Percentiles rank a stretch among this genome's conserved stretches.
Conservation (phyloP, 192 early-diverging fungal species). For the Backusella liffmaniae region DNA sequence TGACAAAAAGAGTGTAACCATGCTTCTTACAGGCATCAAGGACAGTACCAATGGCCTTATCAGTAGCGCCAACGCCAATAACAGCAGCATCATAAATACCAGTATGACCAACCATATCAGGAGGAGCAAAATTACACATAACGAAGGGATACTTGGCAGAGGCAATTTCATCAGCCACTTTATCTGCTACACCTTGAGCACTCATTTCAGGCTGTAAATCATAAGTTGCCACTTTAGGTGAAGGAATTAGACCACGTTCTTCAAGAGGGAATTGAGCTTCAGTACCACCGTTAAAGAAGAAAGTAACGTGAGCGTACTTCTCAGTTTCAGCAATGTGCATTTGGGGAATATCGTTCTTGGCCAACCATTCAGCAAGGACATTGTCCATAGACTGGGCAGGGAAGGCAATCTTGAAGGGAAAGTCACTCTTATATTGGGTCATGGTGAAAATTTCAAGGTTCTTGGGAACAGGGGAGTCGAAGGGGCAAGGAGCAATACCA, state of each 20-base stretch:
- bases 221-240: constrained; percentile 98
- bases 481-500: constrained; percentile 83
- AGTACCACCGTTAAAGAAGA: constrained; percentile 99
- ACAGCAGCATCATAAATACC: constrained; percentile 88
- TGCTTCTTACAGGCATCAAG: constrained; percentile 90
- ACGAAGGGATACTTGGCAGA: constrained; percentile 85
- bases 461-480: constrained; percentile 77
- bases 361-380: constrained; percentile 95
- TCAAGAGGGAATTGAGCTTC: constrained; percentile 89
- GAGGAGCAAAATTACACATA: constrained; percentile 99
- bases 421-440: constrained; percentile 98
- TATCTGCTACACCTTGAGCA: constrained; percentile 82
- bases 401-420: constrained; percentile 91
- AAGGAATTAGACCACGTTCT: constrained; percentile 86
- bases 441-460: constrained; percentile 87
- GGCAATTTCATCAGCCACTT: constrained; percentile 81
- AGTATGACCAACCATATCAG: constrained; percentile 97
- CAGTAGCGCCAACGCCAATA: constrained; percentile 85
- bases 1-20: constrained; percentile 91
- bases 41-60: constrained; percentile 91
- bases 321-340: constrained; percentile 99
- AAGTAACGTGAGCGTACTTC: constrained; percentile 99
- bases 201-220: constrained; percentile 97
- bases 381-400: constrained; percentile 97
- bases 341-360: constrained; percentile 82